These are phyloP conservation scores for Jaltomata sinuosa DNA, from an alignment of 257 asterid genomes.

Conservation along the genomic window DNA sequence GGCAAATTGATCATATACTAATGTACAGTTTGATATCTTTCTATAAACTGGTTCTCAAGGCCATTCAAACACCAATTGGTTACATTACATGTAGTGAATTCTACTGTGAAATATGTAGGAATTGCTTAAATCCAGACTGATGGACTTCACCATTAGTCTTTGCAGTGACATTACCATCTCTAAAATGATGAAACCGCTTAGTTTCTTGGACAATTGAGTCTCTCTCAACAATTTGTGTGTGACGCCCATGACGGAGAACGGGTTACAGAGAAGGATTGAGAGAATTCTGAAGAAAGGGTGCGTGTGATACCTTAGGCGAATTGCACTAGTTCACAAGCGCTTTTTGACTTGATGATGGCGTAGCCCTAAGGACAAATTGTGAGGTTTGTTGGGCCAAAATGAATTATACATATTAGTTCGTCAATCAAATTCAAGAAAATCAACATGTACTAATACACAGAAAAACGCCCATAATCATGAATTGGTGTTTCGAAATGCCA, in stretches of 20 bases:
- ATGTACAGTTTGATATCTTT: not conserved
- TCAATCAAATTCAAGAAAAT: too few relatives aligned
- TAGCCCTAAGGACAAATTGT: too few relatives aligned
- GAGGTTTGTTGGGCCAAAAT: too few relatives aligned
- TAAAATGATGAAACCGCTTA: constrained; percentile 18
- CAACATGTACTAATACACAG: not conserved
- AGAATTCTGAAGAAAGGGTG: too few relatives aligned
- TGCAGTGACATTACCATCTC: constrained; percentile 26
- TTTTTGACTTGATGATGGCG: too few relatives aligned
- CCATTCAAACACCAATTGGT: not conserved
- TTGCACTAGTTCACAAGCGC: too few relatives aligned
- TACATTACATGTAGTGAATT: not conserved
- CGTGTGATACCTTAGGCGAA: too few relatives aligned
- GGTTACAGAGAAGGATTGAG: too few relatives aligned
- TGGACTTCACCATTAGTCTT: constrained; percentile 19
- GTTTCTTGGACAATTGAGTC: constrained; percentile 17
- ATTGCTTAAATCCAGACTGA: not conserved
- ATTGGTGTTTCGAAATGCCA: too few relatives aligned
- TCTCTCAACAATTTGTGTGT: constrained; percentile 17
- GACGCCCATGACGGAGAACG: too few relatives aligned
- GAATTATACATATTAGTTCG: too few relatives aligned
- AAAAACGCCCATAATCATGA: too few relatives aligned
- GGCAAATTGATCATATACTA: not conserved
- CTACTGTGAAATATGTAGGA: not conserved
- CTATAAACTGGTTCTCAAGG: not conserved